A percentile compares a stretch with the other conserved stretches of the same genome.
These are phyloP conservation scores for Porphyra umbilicalis DNA, from an alignment of 31 red algal species.

Conservation along the genomic window DNA sequence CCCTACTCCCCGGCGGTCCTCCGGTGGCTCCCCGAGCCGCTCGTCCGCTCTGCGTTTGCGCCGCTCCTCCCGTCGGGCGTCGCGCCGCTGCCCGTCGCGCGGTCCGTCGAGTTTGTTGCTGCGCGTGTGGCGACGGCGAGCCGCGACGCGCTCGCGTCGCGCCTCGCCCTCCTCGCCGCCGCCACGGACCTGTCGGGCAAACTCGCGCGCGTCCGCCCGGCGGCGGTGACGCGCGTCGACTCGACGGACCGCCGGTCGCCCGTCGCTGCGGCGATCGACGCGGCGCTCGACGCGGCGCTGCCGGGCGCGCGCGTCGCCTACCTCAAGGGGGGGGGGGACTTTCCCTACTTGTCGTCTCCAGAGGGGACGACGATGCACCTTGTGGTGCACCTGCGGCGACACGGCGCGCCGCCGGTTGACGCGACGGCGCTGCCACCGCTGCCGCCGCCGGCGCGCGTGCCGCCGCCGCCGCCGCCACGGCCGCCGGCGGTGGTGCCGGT, in stretches of 20 bases:
- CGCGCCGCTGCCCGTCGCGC: constrained; percentile 31
- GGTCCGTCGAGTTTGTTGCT: constrained; percentile 66
- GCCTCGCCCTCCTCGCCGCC: constrained; percentile 41
- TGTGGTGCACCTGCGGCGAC: constrained; percentile 83
- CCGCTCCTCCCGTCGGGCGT: constrained; percentile 58
- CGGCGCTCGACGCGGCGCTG: constrained; percentile 11
- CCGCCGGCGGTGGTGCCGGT: background rate
- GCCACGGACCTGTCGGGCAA: constrained; percentile 20
- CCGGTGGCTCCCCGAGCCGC: constrained; percentile 78
- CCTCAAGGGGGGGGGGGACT: constrained; percentile 72
- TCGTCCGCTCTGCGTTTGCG: constrained; percentile 49
- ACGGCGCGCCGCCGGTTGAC: constrained; percentile 36
- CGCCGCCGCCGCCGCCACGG: background rate
- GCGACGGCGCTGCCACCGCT: constrained; percentile 14
- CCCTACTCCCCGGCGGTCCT: constrained; percentile 54
- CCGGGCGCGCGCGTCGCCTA: constrained; percentile 55
- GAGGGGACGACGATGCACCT: constrained; percentile 87
- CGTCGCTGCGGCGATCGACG: constrained; percentile 12
- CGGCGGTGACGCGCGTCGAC: constrained; percentile 61
- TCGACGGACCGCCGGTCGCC: constrained; percentile 36
- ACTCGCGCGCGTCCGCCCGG: constrained; percentile 27
- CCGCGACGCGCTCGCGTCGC: constrained; percentile 52
- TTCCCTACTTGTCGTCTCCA: constrained; percentile 59
- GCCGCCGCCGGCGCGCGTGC: constrained; percentile 42
- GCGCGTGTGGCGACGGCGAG: constrained; percentile 29